phyloP scores from a whole-genome alignment of 2,329 filamentous ascomycete species.

The Ampelomyces quisqualis region DNA sequence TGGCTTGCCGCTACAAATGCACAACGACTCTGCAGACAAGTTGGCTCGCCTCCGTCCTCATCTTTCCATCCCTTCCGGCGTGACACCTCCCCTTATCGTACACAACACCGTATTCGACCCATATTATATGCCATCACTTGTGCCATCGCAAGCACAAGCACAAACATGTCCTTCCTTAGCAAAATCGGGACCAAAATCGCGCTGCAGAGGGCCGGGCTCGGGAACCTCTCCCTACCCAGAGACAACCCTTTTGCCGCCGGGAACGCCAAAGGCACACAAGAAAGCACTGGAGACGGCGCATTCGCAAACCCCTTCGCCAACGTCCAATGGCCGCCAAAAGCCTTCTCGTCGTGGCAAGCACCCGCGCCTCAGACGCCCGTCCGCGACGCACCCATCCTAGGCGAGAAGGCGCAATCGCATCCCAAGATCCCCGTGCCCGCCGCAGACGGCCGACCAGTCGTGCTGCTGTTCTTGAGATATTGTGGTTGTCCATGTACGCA shows the following conservation, averaged over 20 bases:
- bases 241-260: slow-evolving; percentile 26
- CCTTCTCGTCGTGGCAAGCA: slow-evolving; percentile 37
- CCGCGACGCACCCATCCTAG: slow-evolving; percentile 29
- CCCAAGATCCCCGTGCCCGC: slow-evolving; percentile 36
- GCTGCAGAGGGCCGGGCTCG: slow-evolving; percentile 58
- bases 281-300: slow-evolving; percentile 19
- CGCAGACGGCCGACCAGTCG: slow-evolving; percentile 31
- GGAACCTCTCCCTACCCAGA: slow-evolving; percentile 51
- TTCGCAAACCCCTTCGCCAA: slow-evolving; percentile 41
- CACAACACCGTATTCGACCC: too few species aligned
- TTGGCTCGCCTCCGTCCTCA: slow-evolving; percentile 9
- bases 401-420: slow-evolving; percentile 29
- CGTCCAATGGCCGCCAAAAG: slow-evolving; percentile 39
- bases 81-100: slow-evolving; percentile 1
- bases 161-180: slow-evolving; percentile 3
- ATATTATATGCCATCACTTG: background rate
- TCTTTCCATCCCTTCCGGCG: background rate
- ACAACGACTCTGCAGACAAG: slow-evolving; percentile 16
- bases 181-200: slow-evolving; percentile 51
- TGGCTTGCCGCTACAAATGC: slow-evolving; percentile 21
- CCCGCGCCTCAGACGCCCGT: slow-evolving; percentile 32
- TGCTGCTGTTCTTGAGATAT: slow-evolving; percentile 38
- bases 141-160: background rate
- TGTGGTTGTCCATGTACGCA: slow-evolving; percentile 41
- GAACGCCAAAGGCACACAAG: slow-evolving; percentile 30